phyloP scores from a whole-genome alignment of 768 basidiomycete species.

The Leccinum obscurum region DNA sequence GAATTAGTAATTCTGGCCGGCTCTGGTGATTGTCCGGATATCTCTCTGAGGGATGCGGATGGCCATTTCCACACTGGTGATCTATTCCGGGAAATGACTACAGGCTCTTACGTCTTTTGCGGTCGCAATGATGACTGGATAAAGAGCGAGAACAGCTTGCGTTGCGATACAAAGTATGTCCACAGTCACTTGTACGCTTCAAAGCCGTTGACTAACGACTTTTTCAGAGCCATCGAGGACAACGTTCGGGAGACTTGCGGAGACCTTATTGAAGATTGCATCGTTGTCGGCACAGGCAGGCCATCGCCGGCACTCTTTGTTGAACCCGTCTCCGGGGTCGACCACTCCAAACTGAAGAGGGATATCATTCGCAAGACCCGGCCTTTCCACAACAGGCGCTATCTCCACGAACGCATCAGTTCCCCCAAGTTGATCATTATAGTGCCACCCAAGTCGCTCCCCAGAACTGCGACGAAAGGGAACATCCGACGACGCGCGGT shows the following conservation, averaged over 20 bases:
- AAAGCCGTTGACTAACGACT: conserved; percentile 8
- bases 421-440: conserved; percentile 64
- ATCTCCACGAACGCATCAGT: conserved; percentile 77
- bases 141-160: conserved; percentile 74
- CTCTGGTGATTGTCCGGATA: conserved; percentile 69
- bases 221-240: conserved; percentile 68
- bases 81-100: conserved; percentile 64
- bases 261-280: conserved; percentile 66
- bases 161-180: conserved; percentile 71
- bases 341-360: conserved; percentile 60
- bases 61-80: conserved; percentile 82
- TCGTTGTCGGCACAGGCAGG: conserved; percentile 75
- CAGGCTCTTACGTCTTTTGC: conserved; percentile 61
- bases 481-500: conserved; percentile 78
- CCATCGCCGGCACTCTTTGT: conserved; percentile 78
- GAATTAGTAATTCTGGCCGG: conserved; percentile 70
- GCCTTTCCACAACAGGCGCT: conserved; percentile 71
- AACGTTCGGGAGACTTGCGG: conserved; percentile 67
- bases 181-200: not conserved
- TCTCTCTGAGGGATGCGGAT: conserved; percentile 55
- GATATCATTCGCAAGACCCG: conserved; percentile 73
- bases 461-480: conserved; percentile 78
- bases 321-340: conserved; percentile 56
- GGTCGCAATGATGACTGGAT: conserved; percentile 87
- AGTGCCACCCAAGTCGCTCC: conserved; percentile 64